Base-by-base conservation (phyloP, 805 yeast species). In the Myxozyma geophila region DNA sequence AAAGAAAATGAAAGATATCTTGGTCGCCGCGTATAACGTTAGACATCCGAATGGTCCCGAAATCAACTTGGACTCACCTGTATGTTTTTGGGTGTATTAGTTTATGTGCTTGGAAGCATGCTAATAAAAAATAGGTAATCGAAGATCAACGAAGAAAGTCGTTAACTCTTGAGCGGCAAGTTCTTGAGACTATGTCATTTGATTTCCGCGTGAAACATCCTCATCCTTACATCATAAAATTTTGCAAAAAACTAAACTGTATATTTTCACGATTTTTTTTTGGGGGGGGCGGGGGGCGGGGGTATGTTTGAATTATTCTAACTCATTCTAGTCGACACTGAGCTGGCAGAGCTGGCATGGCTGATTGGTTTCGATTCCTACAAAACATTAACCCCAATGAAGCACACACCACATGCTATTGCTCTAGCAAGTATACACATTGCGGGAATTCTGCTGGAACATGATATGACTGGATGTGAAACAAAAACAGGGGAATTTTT, bases 131-230 rank as follows among this genome's bases (percentile, higher is more conserved):
- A 15, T 35, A 60, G 66, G n/a, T 46, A 7, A 48, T 70, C n/a
- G 73, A 70, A 21, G 72, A 68, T 4, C 65, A 63, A 19, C 49
- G 88, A 58, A 85, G 83, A 70, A 78, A 81, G 53, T 75, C 89
- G 1, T 76, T 89, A 68, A 77, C 78, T 33, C 71, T 87, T 49
- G 96, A 90, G 73, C 84, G 85, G 67, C 85, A 83, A 70, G 77
- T 90, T 57, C 76, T 90, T 68, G 95, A 90, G 71, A 80, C 88
- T 2, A 83, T 88, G 69, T 83, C 88, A 43, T 90, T 90, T 73
- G 96, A 90, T 72, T 89, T 89, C 71, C 81, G 92, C 69, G 81
- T 82, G 40, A 84, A 83, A 53, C 85, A 84, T 54, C 80, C 84
- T 37, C 95, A 89, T 72, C 87, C 86, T 69, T 80, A 83, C 65